A percentile compares a stretch with the other conserved stretches of the same genome.
These are phyloP conservation scores for Leccinum subgranulosum DNA, from an alignment of 768 basidiomycete species.

Conservation along the genomic window DNA sequence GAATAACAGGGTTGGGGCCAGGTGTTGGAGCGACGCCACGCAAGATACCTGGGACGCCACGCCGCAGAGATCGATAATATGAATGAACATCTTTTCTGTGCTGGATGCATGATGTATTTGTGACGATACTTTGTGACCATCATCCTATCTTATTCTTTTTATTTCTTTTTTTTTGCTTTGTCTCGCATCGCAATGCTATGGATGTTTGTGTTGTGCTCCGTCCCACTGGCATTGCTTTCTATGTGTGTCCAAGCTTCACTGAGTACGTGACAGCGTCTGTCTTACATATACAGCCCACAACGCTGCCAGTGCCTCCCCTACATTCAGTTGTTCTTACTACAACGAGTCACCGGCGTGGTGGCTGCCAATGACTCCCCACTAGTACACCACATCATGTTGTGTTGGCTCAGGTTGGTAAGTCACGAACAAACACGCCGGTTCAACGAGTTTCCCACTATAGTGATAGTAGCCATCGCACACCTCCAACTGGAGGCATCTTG, in stretches of 20 bases:
- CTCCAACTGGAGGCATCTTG: neutral
- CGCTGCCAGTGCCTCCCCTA: neutral
- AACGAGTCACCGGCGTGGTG: conserved; percentile 4
- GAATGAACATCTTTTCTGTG: conserved; percentile 5
- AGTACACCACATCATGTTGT: neutral
- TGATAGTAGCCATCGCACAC: neutral
- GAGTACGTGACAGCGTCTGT: too few relatives aligned
- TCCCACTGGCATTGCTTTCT: too few relatives aligned
- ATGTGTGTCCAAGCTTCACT: too few relatives aligned
- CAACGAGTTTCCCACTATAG: neutral
- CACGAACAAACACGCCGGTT: neutral
- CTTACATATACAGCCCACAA: too few relatives aligned
- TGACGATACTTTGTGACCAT: conserved; percentile 12
- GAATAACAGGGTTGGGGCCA: conserved; percentile 50
- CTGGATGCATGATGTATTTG: conserved; percentile 26
- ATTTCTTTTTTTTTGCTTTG: conserved; percentile 27
- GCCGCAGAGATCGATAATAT: conserved; percentile 29
- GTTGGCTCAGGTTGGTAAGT: neutral
- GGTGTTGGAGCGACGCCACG: conserved; percentile 42
- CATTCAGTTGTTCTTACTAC: neutral
- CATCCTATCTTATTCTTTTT: conserved; percentile 31
- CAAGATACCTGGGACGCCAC: conserved; percentile 65
- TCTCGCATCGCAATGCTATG: conserved; percentile 27
- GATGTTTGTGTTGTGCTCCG: conserved; percentile 22
- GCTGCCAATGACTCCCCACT: neutral